Evolutionary conservation across 2,329 filamentous ascomycete species (phyloP).

Genomic region (Hypoxylon sp.): DNA sequence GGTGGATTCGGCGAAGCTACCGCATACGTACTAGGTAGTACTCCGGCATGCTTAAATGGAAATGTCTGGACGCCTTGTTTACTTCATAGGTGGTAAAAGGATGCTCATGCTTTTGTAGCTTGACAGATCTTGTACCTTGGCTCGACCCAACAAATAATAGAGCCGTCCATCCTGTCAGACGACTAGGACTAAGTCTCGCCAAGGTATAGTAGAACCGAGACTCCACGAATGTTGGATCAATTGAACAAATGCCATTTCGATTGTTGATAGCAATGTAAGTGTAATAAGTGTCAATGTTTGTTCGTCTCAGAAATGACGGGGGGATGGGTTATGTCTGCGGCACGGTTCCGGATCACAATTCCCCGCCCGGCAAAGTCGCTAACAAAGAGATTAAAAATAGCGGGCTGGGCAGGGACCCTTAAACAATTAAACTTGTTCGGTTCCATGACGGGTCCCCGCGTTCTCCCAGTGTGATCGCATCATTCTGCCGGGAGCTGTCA

Average conservation of each 20-base stretch:
- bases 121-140: neutral
- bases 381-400: slow-evolving; percentile 33
- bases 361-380: slow-evolving; percentile 23
- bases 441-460: slow-evolving; percentile 12
- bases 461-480: slow-evolving; percentile 23
- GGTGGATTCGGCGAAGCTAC: neutral
- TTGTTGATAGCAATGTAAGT: neutral
- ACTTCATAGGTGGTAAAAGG: slow-evolving; percentile 3
- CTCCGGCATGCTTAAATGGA: neutral
- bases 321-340: slow-evolving; percentile 1
- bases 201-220: slow-evolving; percentile 6
- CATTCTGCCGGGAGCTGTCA: slow-evolving; percentile 34
- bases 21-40: neutral
- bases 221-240: slow-evolving; percentile 5
- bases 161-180: neutral
- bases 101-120: slow-evolving; percentile 4
- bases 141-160: slow-evolving; percentile 3
- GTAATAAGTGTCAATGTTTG: neutral
- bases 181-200: neutral
- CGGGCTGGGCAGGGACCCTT: slow-evolving; percentile 12
- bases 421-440: slow-evolving; percentile 1
- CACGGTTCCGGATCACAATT: slow-evolving; percentile 8
- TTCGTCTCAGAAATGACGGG: slow-evolving; percentile 6
- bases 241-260: neutral
- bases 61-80: neutral